These are phyloP conservation scores for Kodamaea ohmeri DNA, from an alignment of 1,139 yeast genomes.

Conservation along the genomic window DNA sequence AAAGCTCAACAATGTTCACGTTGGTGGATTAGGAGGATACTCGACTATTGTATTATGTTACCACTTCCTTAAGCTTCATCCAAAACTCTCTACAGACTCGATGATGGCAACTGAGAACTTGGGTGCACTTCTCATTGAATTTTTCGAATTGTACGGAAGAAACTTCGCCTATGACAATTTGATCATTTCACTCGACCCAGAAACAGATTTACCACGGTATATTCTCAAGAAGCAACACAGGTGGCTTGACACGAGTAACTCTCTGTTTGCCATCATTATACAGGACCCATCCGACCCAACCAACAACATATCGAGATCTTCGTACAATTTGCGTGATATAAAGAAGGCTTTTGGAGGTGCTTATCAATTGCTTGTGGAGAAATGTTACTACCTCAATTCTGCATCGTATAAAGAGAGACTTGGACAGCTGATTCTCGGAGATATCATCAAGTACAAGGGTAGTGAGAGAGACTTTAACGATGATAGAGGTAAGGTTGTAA, in stretches of 20 bases:
- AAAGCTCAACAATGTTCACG: slow-evolving; percentile 83
- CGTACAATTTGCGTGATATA: slow-evolving; percentile 76
- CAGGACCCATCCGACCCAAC: slow-evolving; percentile 85
- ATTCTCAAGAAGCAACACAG: slow-evolving; percentile 56
- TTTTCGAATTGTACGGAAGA: slow-evolving; percentile 92
- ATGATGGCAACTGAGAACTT: slow-evolving; percentile 72
- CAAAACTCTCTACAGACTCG: slow-evolving; percentile 65
- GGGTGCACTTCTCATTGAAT: slow-evolving; percentile 87
- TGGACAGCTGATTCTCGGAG: slow-evolving; percentile 77
- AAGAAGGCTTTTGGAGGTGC: slow-evolving; percentile 93
- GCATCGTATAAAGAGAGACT: slow-evolving; percentile 66
- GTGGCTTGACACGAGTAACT: slow-evolving; percentile 51
- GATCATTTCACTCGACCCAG: slow-evolving; percentile 59
- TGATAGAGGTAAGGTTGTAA: slow-evolving; percentile 62
- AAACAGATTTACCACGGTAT: slow-evolving; percentile 49
- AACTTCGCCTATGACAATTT: slow-evolving; percentile 85
- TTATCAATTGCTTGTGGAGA: slow-evolving; percentile 70
- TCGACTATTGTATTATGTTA: slow-evolving; percentile 85
- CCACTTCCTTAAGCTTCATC: slow-evolving; percentile 79
- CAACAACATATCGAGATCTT: slow-evolving; percentile 84
- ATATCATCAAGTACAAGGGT: slow-evolving; percentile 74
- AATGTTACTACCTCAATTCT: slow-evolving; percentile 57
- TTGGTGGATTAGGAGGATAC: slow-evolving; percentile 96
- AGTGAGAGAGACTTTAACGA: slow-evolving; percentile 77
- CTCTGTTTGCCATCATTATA: slow-evolving; percentile 68